Conservation (phyloP, 257 asterid genomes). For the Ophiorrhiza pumila region DNA sequence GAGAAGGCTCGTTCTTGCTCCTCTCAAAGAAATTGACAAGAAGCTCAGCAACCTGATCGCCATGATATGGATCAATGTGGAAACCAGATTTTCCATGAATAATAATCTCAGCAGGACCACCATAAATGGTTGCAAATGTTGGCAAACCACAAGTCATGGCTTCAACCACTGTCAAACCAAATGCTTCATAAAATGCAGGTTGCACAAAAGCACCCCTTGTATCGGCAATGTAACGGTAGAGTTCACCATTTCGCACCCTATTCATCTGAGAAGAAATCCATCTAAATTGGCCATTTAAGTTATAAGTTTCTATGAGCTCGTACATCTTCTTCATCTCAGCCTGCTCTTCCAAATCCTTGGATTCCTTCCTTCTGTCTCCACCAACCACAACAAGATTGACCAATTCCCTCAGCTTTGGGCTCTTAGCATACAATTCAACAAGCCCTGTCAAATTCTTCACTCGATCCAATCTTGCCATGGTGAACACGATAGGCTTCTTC, state of each 20-base stretch:
- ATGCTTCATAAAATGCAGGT: slow-evolving; percentile 96
- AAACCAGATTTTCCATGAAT: slow-evolving; percentile 87
- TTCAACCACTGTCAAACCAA: slow-evolving; percentile 94
- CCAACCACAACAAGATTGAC: slow-evolving; percentile 89
- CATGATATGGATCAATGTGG: slow-evolving; percentile 90
- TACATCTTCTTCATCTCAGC: slow-evolving; percentile 96
- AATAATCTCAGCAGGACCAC: slow-evolving; percentile 96
- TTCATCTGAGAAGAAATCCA: slow-evolving; percentile 99
- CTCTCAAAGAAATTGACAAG: slow-evolving; percentile 71
- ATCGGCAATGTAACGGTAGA: slow-evolving; percentile 87
- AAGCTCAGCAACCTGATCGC: slow-evolving; percentile 66
- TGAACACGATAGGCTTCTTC: slow-evolving; percentile 80
- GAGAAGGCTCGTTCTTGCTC: slow-evolving; percentile 57
- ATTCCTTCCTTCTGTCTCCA: slow-evolving; percentile 86
- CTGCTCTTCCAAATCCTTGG: slow-evolving; percentile 93
- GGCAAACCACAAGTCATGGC: slow-evolving; percentile 99
- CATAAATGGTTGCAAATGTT: slow-evolving; percentile 76
- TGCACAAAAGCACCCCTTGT: slow-evolving; percentile 82
- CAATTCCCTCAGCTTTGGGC: slow-evolving; percentile 63
- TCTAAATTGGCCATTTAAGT: slow-evolving; percentile 78
- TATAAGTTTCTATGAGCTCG: slow-evolving; percentile 60
- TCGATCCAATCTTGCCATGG: slow-evolving; percentile 93
- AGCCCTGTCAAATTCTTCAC: slow-evolving; percentile 89
- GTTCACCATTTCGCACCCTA: slow-evolving; percentile 92
- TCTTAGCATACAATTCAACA: slow-evolving; percentile 87